Conservation (phyloP, 768 basidiomycete genomes). For the Podaxis rugospora region DNA sequence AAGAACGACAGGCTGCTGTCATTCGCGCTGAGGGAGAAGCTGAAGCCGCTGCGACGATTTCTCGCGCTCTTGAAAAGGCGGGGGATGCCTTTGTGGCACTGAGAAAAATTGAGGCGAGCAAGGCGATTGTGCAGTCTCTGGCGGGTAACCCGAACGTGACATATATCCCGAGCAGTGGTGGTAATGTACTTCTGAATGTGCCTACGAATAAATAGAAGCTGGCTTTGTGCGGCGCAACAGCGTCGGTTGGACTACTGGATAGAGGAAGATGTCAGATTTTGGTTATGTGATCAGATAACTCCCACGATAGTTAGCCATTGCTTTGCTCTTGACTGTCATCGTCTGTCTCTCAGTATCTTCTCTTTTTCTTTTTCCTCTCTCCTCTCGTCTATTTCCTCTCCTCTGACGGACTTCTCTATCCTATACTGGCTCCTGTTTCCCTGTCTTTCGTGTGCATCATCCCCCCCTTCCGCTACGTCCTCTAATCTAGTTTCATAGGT, state of each 20-base stretch:
- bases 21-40: slow-evolving; percentile 99
- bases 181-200: slow-evolving; percentile 81
- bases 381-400: slow-evolving; percentile 44
- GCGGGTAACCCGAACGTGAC: slow-evolving; percentile 79
- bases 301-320: slow-evolving; percentile 32
- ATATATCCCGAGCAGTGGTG: slow-evolving; percentile 78
- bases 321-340: slow-evolving; percentile 44
- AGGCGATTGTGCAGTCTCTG: slow-evolving; percentile 91
- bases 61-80: slow-evolving; percentile 84
- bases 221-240: neutral
- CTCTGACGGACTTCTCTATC: slow-evolving; percentile 57
- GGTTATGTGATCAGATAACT: slow-evolving; percentile 31
- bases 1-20: slow-evolving; percentile 97
- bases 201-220: slow-evolving; percentile 47
- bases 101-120: slow-evolving; percentile 95
- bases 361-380: slow-evolving; percentile 44
- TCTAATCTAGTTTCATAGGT: slow-evolving; percentile 27
- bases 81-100: slow-evolving; percentile 95
- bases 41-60: slow-evolving; percentile 93
- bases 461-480: slow-evolving; percentile 8
- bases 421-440: slow-evolving; percentile 43
- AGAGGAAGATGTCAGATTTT: slow-evolving; percentile 14
- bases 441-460: slow-evolving; percentile 47
- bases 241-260: slow-evolving; percentile 10
- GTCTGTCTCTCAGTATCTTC: slow-evolving; percentile 42